Percentiles rank a stretch among this genome's conserved stretches.
These are phyloP conservation scores for Lupinus albus DNA, from an alignment of 306 rosid genomes.

Conservation along the genomic window DNA sequence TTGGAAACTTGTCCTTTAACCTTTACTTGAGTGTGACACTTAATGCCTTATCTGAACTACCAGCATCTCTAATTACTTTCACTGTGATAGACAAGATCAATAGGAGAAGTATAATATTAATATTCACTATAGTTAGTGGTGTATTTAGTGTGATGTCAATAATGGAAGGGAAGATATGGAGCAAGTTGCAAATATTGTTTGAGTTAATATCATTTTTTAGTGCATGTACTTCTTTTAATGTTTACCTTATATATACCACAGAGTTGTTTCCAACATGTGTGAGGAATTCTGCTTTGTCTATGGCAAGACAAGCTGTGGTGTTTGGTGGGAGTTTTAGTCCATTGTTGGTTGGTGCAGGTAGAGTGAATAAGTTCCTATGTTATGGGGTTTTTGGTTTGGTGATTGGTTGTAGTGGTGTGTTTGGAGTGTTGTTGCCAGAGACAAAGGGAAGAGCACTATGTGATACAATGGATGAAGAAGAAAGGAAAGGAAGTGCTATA, in stretches of 20 bases:
- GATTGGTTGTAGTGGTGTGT: slow-evolving; percentile 51
- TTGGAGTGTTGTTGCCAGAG: slow-evolving; percentile 61
- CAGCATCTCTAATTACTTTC: slow-evolving; percentile 47
- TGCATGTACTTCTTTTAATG: slow-evolving; percentile 50
- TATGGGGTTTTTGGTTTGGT: slow-evolving; percentile 67
- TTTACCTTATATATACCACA: slow-evolving; percentile 49
- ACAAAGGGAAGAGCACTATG: slow-evolving; percentile 53
- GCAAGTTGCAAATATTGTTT: slow-evolving; percentile 43
- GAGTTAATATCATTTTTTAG: slow-evolving; percentile 64
- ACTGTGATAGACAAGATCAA: slow-evolving; percentile 48
- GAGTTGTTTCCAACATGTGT: slow-evolving; percentile 76
- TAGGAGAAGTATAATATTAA: slow-evolving; percentile 47
- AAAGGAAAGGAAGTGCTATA: slow-evolving; percentile 15
- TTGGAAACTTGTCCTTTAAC: slow-evolving; percentile 51
- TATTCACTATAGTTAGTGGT: slow-evolving; percentile 44
- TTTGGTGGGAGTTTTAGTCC: slow-evolving; percentile 68
- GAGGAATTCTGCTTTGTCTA: slow-evolving; percentile 62
- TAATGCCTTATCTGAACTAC: slow-evolving; percentile 69
- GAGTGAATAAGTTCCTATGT: slow-evolving; percentile 45
- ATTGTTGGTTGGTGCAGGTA: slow-evolving; percentile 54
- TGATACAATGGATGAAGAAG: slow-evolving; percentile 73
- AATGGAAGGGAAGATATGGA: slow-evolving; percentile 36
- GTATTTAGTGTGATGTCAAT: slow-evolving; percentile 52
- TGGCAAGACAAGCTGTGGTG: slow-evolving; percentile 73
- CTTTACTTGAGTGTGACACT: slow-evolving; percentile 61